These are phyloP conservation scores for Diaporthe sp. DNA, from an alignment of 2,329 filamentous ascomycete species.

Conservation along the genomic window DNA sequence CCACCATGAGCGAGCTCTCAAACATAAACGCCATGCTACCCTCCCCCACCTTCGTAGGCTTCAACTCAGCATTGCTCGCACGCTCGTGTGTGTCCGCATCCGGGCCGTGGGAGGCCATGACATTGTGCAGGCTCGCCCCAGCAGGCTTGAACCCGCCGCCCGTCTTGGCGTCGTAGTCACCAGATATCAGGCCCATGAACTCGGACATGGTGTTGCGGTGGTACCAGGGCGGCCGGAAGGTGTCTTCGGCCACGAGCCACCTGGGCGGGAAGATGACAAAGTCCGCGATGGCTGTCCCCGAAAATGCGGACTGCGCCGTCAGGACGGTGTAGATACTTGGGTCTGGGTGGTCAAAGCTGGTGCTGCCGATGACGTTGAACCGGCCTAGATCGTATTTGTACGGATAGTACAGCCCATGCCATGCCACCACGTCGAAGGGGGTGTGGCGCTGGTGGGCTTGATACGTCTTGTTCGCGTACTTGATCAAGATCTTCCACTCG, in stretches of 20 bases:
- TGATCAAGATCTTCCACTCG: conserved; percentile 68
- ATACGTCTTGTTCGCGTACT: conserved; percentile 78
- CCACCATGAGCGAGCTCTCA: conserved; percentile 78
- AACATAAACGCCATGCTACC: conserved; percentile 79
- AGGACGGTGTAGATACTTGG: conserved; percentile 83
- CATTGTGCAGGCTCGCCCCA: conserved; percentile 75
- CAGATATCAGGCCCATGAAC: conserved; percentile 73
- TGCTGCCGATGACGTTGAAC: conserved; percentile 82
- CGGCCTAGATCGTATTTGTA: conserved; percentile 86
- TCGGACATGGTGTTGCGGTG: conserved; percentile 78
- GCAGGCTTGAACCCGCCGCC: conserved; percentile 71
- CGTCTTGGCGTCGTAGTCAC: conserved; percentile 74
- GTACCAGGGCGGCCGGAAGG: conserved; percentile 81
- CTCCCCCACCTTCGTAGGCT: conserved; percentile 69
- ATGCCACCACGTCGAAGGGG: conserved; percentile 84
- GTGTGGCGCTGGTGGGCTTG: conserved; percentile 76
- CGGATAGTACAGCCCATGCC: conserved; percentile 85
- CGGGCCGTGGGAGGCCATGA: conserved; percentile 77
- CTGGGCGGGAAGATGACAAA: conserved; percentile 81
- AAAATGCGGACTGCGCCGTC: conserved; percentile 70
- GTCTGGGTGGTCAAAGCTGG: conserved; percentile 83
- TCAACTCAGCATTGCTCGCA: conserved; percentile 67
- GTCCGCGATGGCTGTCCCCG: conserved; percentile 76
- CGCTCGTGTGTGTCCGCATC: conserved; percentile 70
- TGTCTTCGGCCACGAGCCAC: conserved; percentile 78